These are phyloP conservation scores for Sordaria brevicollis DNA, from an alignment of 495 filamentous ascomycete species.

Conservation along the genomic window DNA sequence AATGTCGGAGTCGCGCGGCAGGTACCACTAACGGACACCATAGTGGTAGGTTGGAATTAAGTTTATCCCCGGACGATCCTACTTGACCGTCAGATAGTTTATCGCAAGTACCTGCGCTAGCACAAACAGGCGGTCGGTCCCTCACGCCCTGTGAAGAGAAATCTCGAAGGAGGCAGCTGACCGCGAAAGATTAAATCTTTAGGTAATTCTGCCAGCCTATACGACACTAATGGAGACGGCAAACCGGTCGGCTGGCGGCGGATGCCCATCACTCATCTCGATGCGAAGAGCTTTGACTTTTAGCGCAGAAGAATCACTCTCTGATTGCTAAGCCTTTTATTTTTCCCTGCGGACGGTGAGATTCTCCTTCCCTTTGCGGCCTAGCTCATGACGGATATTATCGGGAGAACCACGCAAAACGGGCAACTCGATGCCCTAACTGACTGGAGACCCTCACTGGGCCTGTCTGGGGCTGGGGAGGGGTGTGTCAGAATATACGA, in stretches of 20 bases:
- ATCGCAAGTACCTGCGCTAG: not conserved
- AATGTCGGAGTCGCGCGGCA: not conserved
- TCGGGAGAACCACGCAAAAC: not conserved
- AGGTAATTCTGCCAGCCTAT: not conserved
- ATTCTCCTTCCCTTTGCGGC: not conserved
- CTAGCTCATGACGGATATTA: not conserved
- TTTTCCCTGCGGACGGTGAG: not conserved
- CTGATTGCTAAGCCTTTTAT: not conserved
- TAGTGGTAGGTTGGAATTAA: not conserved
- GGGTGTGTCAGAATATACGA: too few relatives aligned
- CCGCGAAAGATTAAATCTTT: not conserved
- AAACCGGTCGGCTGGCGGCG: too few relatives aligned
- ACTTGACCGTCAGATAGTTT: not conserved
- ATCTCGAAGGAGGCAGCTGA: not conserved
- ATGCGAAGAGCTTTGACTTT: too few relatives aligned
- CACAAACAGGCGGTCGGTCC: not conserved
- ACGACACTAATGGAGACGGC: not conserved
- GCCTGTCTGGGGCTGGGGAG: not conserved
- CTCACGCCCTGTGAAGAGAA: not conserved
- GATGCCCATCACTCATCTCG: not conserved
- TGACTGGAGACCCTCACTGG: too few relatives aligned
- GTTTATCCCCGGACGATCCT: not conserved
- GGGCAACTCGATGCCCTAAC: not conserved
- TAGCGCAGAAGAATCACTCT: not conserved
- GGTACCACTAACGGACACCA: too few relatives aligned